Evolutionary conservation across 2,329 filamentous ascomycete species (phyloP).

Genomic region (Aspergillus sp.): DNA sequence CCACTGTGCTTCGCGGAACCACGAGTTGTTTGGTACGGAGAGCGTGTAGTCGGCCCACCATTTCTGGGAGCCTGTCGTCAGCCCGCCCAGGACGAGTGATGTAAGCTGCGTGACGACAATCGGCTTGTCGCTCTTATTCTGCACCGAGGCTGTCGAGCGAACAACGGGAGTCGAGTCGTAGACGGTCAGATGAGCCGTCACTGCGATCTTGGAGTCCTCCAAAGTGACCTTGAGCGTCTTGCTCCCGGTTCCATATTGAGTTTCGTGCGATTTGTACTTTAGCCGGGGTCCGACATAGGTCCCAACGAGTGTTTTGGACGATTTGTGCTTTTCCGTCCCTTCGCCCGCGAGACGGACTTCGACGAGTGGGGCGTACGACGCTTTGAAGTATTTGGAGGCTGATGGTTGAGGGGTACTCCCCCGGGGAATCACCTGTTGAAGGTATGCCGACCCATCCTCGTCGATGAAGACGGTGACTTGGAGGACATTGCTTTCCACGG

Average conservation of each 20-base stretch:
- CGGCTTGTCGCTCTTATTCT: constrained; percentile 22
- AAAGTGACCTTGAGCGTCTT: constrained; percentile 25
- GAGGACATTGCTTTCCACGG: constrained; percentile 3
- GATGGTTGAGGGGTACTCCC: not conserved
- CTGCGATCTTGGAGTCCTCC: constrained; percentile 24
- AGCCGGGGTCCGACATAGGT: constrained; percentile 30
- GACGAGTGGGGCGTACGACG: constrained; percentile 22
- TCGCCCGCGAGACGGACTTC: constrained; percentile 32
- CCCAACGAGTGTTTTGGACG: constrained; percentile 31
- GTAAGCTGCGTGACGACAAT: constrained; percentile 28
- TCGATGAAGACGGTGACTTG: constrained; percentile 11
- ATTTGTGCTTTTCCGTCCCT: constrained; percentile 30
- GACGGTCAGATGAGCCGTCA: constrained; percentile 27
- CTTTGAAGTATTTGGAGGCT: constrained; percentile 10
- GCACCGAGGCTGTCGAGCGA: constrained; percentile 26
- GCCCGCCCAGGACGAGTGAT: constrained; percentile 30
- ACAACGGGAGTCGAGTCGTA: constrained; percentile 26
- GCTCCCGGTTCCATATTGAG: not conserved
- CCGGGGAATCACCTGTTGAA: constrained; percentile 12
- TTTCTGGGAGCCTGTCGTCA: constrained; percentile 21
- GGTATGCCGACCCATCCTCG: constrained; percentile 11
- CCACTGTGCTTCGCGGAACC: constrained; percentile 44
- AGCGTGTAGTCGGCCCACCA: constrained; percentile 33
- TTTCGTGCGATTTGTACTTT: constrained; percentile 28
- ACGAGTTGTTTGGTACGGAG: constrained; percentile 32